Evolutionary conservation across 495 filamentous ascomycete species (phyloP).

Genomic region (Cercophora newfieldiana): DNA sequence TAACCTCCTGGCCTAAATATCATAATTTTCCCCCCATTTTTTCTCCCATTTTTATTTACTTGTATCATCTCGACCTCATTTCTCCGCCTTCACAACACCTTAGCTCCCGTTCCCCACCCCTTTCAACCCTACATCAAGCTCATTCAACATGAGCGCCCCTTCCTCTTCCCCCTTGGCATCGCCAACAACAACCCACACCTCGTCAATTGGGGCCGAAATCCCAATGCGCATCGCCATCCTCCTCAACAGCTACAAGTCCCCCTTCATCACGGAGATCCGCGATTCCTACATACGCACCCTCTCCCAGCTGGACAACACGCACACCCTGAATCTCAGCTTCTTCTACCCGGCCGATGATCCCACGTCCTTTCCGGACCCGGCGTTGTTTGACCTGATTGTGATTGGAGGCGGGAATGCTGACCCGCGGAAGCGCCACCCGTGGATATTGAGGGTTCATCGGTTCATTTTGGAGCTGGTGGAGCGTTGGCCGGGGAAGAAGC

Average conservation of each 20-base stretch:
- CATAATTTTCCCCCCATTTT: background rate
- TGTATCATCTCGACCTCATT: background rate
- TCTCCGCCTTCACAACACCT: background rate
- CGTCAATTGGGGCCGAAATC: no score
- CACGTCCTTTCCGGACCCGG: constrained; percentile 40
- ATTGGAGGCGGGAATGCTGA: constrained; percentile 50
- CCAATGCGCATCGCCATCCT: constrained; percentile 49
- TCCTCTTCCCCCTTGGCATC: background rate
- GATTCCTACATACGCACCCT: constrained; percentile 45
- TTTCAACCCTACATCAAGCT: background rate
- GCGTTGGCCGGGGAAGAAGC: constrained; percentile 41
- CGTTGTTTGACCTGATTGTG: constrained; percentile 48
- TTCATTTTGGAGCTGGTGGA: constrained; percentile 42
- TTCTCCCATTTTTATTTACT: background rate
- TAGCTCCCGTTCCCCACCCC: background rate
- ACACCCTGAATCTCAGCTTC: constrained; percentile 34
- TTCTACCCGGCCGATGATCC: constrained; percentile 44
- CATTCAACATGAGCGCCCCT: constrained; percentile 18
- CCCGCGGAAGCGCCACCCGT: constrained; percentile 42
- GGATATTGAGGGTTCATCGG: constrained; percentile 46
- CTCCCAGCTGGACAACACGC: constrained; percentile 30
- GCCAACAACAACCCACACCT: background rate
- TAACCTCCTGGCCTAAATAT: background rate
- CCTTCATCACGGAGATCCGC: constrained; percentile 37
- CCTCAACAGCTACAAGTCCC: constrained; percentile 47